phyloP scores from a whole-genome alignment of 495 filamentous ascomycete species.

The Aeminium ludgeri region DNA sequence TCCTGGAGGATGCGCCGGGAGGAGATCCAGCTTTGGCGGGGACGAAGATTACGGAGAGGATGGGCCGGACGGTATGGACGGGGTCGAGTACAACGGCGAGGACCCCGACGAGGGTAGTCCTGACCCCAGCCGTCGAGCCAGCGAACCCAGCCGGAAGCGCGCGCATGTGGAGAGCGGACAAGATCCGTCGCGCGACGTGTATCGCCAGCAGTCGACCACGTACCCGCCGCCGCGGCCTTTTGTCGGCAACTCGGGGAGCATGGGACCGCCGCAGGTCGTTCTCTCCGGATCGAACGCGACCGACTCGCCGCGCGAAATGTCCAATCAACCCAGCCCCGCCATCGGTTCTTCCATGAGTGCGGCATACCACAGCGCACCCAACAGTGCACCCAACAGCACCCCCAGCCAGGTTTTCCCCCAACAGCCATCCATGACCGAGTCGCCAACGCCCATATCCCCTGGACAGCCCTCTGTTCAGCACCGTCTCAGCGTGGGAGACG shows the following conservation, averaged over 20 bases:
- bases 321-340: conserved; percentile 11
- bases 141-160: conserved; percentile 56
- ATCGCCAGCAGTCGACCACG: conserved; percentile 49
- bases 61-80: conserved; percentile 58
- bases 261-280: conserved; percentile 18
- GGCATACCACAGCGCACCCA: not conserved
- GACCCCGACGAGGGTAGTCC: conserved; percentile 42
- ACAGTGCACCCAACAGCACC: not conserved
- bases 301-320: conserved; percentile 16
- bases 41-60: conserved; percentile 57
- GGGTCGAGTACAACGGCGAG: conserved; percentile 44
- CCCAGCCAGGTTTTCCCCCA: conserved; percentile 5
- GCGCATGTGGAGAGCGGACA: conserved; percentile 33
- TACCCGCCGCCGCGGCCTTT: conserved; percentile 48
- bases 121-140: conserved; percentile 18
- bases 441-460: conserved; percentile 72
- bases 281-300: conserved; percentile 12
- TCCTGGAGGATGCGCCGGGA: conserved; percentile 84
- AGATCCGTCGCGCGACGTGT: conserved; percentile 30
- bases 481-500: conserved; percentile 37
- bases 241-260: conserved; percentile 15
- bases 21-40: conserved; percentile 64
- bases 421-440: conserved; percentile 62
- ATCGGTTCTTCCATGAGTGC: conserved; percentile 4
- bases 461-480: conserved; percentile 44